These are phyloP conservation scores for Neoboletus subvelutipes DNA, from an alignment of 768 basidiomycete genomes.

Conservation along the genomic window DNA sequence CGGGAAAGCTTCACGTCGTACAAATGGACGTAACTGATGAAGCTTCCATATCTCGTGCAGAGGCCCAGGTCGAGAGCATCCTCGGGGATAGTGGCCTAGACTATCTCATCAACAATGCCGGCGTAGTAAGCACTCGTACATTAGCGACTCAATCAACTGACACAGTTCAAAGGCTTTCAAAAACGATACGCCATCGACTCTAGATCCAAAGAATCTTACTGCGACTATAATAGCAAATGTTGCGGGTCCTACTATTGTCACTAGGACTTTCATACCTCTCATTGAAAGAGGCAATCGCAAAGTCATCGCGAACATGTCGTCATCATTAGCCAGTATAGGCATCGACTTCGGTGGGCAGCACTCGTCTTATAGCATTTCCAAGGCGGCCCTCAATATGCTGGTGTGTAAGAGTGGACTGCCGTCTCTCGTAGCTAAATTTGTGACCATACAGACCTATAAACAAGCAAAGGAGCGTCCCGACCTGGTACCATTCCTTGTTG, in stretches of 20 bases:
- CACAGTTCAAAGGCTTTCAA: background rate
- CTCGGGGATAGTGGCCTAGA: conserved; percentile 22
- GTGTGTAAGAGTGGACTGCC: background rate
- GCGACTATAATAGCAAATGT: background rate
- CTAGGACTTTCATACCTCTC: background rate
- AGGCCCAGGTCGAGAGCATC: conserved; percentile 19
- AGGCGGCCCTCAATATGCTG: conserved; percentile 24
- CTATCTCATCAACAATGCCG: background rate
- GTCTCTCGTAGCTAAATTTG: background rate
- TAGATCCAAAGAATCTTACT: background rate
- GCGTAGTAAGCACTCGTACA: background rate
- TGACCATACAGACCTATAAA: background rate
- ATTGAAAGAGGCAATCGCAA: background rate
- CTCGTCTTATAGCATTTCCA: conserved; percentile 38
- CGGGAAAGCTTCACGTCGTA: conserved; percentile 28
- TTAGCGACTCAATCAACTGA: background rate
- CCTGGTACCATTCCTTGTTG: background rate
- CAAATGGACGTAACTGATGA: conserved; percentile 34
- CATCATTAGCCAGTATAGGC: conserved; percentile 34
- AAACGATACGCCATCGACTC: background rate
- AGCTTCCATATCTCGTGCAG: conserved; percentile 23
- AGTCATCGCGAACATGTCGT: background rate
- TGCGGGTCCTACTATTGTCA: background rate
- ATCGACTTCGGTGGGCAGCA: conserved; percentile 26
- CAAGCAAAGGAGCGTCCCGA: background rate